Base-by-base conservation (phyloP, 2,329 filamentous ascomycete species). In the Arthrinium phaeospermum region DNA sequence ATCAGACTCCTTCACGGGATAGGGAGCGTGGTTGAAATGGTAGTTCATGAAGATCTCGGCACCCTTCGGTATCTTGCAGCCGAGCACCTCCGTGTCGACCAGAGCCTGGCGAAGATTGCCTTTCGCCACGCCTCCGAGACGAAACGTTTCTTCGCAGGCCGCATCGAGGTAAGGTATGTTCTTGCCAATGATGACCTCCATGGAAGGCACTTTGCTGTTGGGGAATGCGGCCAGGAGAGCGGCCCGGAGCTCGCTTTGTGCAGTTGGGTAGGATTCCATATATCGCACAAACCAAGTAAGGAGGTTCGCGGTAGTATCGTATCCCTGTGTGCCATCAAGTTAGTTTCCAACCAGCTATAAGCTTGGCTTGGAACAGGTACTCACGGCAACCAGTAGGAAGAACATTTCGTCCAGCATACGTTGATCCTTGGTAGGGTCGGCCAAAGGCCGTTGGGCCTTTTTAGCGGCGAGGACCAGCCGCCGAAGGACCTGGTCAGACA, bases 91-190 rank as follows among this genome's bases (percentile, higher is more conserved):
- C 5, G 30, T 34, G 30, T 41, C 30, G 5, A 34, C 30, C 19
- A 34, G 4, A 6, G 30, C 10, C 24, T 34, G 30, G 37, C 61
- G 61, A 8, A 67, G 30, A n/a, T 37, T 44, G 30, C 10, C 30
- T 19, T 44, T 44, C 10, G 61, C 27, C 14, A 44, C 37, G 1
- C 30, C 61, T 4, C 16, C 37, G 4, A 41, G 22, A 22, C 30
- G 30, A 12, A 34, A 41, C 7, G 10, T 19, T n/a, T 41, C 30
- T n/a, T 67, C 19, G 30, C 30, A 44, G 16, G 37, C 30, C 8
- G 30, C 30, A 37, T 67, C 30, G 30, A 67, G 30, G 61, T 67
- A 67, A 14, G 61, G 61, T 8, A 67, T 67, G 30, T 67, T n/a
- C 16, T 16, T 16, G 5, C 19, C 37, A 6, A 67, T 10, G 37